Percentiles rank a stretch among this genome's conserved stretches.
Evolutionary conservation across 768 basidiomycete species (phyloP).

Genomic region (Hortiboletus campestris): DNA sequence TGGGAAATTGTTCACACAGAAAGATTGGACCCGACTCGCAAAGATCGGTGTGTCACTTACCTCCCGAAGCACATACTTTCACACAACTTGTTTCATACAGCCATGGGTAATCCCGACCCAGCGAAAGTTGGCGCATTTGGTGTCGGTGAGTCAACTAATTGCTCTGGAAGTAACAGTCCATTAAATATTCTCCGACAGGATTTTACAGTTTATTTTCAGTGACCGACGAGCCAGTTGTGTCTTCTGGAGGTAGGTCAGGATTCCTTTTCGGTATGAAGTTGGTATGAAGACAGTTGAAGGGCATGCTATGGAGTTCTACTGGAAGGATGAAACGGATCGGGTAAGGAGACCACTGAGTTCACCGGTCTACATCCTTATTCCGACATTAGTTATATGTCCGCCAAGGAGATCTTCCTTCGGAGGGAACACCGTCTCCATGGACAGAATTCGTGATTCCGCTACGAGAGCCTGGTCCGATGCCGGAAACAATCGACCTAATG

Average conservation of each 20-base stretch:
- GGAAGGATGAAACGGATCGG: not conserved
- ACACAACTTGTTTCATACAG: conserved; percentile 34
- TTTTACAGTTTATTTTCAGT: conserved; percentile 82
- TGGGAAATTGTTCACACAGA: conserved; percentile 73
- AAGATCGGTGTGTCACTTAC: conserved; percentile 64
- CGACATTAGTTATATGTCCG: not conserved
- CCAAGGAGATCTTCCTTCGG: not conserved
- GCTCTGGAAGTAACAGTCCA: no score
- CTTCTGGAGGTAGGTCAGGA: not conserved
- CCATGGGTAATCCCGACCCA: conserved; percentile 92
- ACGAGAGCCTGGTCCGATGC: conserved; percentile 73
- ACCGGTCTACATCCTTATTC: not conserved
- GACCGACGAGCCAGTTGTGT: conserved; percentile 33
- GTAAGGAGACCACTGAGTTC: not conserved
- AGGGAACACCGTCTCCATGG: conserved; percentile 47
- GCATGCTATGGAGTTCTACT: not conserved
- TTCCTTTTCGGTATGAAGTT: not conserved
- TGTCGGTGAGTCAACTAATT: conserved; percentile 49
- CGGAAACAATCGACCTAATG: conserved; percentile 76
- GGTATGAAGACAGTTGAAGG: not conserved
- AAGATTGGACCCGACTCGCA: conserved; percentile 88
- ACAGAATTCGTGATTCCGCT: conserved; percentile 85
- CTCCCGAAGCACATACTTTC: no score
- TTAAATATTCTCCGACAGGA: conserved; percentile 32
- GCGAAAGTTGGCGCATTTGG: conserved; percentile 96